Evolutionary conservation across 2,329 filamentous ascomycete genomes (phyloP), one percentile per base, ranked within the genome.

Genomic region (Scedosporium aurantiacum): DNA sequence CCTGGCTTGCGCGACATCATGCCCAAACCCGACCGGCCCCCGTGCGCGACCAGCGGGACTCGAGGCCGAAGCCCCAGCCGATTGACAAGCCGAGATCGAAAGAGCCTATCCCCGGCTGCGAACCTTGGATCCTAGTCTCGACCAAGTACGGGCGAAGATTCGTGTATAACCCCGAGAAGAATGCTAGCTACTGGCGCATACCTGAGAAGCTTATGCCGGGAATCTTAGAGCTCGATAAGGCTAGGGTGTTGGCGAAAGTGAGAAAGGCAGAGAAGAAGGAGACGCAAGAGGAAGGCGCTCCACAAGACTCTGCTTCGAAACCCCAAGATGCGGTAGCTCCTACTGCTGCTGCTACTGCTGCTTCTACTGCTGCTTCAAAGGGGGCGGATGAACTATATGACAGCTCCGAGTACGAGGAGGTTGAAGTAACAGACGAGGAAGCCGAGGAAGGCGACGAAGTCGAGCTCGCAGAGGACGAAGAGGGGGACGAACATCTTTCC

Each of bases 181-280:
- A 93, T 43, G 82, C 91, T 66, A 97, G 92, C 73, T 91, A 91
- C 73, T 99, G 95, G 94, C 91, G 91, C 68, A 94, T 97, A 68
- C 94, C 94, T 0, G 84, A 90, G 61, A 87, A 94, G 71, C 80
- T 99, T 41, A 87, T 92, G 81, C 86, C 88, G 63, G 91, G 85
- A 14, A 89, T 94, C 60, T 66, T 87, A 58, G 81, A 85, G 64
- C 76, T 90, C 61, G 91, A 96, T 72, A 84, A 88, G 70, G 85
- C 87, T 66, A 82, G 84, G 63, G 87, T 87, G 74, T 76, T 84
- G 75, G 74, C 81, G 68, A 83, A 85, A 75, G 78, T 78, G 0
- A 70, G 67, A 2, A 64, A 69, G 40, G 62, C 64, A 25, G 67
- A 23, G 28, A 37, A 57, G 12, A 59, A 56, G 45, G 43, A 18